Evolutionary conservation across 1,284 basidiomycete species (phyloP).

Genomic region (Hemileia vastatrix): DNA sequence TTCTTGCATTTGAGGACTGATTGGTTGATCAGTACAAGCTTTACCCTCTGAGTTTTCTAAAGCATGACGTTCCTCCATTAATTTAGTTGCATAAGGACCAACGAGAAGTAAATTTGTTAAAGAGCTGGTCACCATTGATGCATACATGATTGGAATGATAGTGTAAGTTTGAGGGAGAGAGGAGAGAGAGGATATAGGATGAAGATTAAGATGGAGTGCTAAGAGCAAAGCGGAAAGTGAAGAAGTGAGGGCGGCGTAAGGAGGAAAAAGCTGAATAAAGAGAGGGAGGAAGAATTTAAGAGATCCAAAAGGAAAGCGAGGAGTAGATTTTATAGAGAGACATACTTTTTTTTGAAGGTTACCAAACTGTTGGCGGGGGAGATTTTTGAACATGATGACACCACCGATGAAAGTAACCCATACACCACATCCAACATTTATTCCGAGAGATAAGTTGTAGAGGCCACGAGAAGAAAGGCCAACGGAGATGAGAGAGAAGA

Average conservation of each 20-base stretch:
- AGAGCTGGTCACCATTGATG: conserved; percentile 11
- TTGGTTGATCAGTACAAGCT: conserved; percentile 55
- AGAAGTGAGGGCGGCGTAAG: conserved; percentile 62
- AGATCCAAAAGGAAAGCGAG: not conserved
- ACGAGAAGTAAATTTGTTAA: conserved; percentile 48
- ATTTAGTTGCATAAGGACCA: conserved; percentile 45
- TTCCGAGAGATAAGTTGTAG: conserved; percentile 9
- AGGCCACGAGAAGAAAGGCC: conserved; percentile 6
- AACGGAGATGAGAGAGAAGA: conserved; percentile 7
- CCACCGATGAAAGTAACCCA: conserved; percentile 24
- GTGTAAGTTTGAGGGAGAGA: conserved; percentile 36
- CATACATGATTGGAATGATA: conserved; percentile 6
- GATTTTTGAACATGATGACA: conserved; percentile 20
- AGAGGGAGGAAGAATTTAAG: not conserved
- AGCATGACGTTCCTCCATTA: conserved; percentile 61
- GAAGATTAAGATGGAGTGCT: conserved; percentile 56
- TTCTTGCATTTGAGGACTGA: conserved; percentile 44
- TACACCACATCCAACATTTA: conserved; percentile 11
- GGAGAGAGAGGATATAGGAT: conserved; percentile 53
- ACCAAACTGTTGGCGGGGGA: conserved; percentile 60
- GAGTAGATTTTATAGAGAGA: not conserved
- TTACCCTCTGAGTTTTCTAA: conserved; percentile 66
- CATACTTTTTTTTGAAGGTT: conserved; percentile 51
- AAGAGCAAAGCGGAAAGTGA: conserved; percentile 54
- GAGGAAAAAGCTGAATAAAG: conserved; percentile 54